Evolutionary conservation across 2,329 filamentous ascomycete species (phyloP), one percentile per base, ranked within the genome.

Genomic region (Neopestalotiopsis sp.): DNA sequence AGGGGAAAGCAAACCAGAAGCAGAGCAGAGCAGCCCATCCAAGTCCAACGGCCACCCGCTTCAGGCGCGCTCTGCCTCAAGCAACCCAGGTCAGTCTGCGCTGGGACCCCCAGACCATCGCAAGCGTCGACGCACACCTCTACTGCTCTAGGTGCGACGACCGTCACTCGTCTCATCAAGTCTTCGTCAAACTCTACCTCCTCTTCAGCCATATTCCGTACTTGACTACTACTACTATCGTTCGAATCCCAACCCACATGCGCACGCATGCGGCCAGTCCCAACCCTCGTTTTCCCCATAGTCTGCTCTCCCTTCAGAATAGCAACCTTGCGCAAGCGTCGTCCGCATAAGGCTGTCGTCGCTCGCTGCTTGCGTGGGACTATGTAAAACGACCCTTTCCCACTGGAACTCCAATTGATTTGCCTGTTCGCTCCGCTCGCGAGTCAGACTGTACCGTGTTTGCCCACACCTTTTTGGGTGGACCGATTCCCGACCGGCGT

Each of bases 391-490:
- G 20, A 34, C 30, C 42, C 42, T 49, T 64, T 61, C 32, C 32
- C 28, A 38, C 59, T 61, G n/a, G 28, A 53, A 53, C 45, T 53
- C 45, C 45, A 53, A 53, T 53, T 38, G 34, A 53, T n/a, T 53
- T 17, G 14, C 17, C 57, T 34, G 57, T 61, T 34, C 24, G 28
- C 28, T 61, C 57, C 57, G 42, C 61, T 9, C 38, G 42, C 61
- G 57, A 59, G 65, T 67, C 65, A 67, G 65, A 67, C 10, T 42
- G 17, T 56, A 67, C 57, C 59, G 28, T 61, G 30, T 34, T 38
- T 14, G 34, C 59, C 30, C 30, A 30, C 24, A 34, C 57, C 30
- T 59, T 30, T 38, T 59, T 59, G 30, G 14, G 24, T 30, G 57
- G 30, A 34, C 24, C 57, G 57, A 38, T 34, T 30, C 32, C 30